Conservation (phyloP, 2,329 filamentous ascomycete genomes). For the Phaeosphaeria sp. region DNA sequence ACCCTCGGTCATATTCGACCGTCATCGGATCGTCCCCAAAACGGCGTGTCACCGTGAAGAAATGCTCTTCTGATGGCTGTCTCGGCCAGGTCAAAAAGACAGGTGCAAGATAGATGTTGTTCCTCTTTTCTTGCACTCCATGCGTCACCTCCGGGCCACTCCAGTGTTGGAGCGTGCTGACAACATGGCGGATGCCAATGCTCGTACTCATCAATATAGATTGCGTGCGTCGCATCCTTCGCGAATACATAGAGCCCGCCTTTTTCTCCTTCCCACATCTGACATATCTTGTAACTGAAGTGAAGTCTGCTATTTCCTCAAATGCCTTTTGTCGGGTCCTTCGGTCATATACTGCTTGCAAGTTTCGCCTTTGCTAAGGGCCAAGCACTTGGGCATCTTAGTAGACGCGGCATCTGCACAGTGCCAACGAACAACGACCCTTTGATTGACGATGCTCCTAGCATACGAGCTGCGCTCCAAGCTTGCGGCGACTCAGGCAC, state of each 20-base stretch:
- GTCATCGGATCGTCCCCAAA: no score
- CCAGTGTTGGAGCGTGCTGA: not conserved
- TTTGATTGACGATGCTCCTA: not conserved
- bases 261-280: not conserved
- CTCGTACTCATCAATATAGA: not conserved
- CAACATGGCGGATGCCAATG: not conserved
- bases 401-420: not conserved
- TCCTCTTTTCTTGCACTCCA: no score
- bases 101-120: no score
- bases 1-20: no score
- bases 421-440: not conserved
- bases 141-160: no score
- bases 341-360: not conserved
- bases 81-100: no score
- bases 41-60: no score
- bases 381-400: not conserved
- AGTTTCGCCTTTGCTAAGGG: not conserved
- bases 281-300: no score
- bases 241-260: not conserved
- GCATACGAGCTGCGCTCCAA: conserved; percentile 28
- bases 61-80: no score
- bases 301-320: no score
- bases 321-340: not conserved
- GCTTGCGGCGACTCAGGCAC: conserved; percentile 54
- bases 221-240: not conserved